Conservation (phyloP, 2,329 filamentous ascomycete genomes). For the Polychaeton citri region DNA sequence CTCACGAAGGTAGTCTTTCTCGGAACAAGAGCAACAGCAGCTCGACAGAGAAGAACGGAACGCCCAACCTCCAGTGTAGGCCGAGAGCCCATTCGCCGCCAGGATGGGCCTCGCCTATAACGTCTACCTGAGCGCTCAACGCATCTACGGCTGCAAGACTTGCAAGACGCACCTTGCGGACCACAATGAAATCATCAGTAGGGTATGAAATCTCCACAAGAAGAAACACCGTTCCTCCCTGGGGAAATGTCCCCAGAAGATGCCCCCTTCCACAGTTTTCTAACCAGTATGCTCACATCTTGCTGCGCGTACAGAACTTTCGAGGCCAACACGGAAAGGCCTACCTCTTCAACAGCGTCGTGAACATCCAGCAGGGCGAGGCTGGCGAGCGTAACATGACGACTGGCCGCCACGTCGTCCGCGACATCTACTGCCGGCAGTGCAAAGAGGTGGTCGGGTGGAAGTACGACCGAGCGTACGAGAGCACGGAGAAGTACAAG, state of each 20-base stretch:
- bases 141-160: constrained; percentile 71
- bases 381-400: constrained; percentile 97
- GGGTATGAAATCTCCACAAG: too few species aligned
- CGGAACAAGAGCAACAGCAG: too few species aligned
- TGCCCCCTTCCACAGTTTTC: constrained; percentile 3
- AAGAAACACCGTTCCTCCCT: background rate
- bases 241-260: constrained; percentile 1
- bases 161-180: constrained; percentile 95
- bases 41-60: too few species aligned
- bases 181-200: constrained; percentile 89
- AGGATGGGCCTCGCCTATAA: constrained; percentile 27
- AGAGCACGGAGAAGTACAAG: constrained; percentile 90
- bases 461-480: constrained; percentile 98
- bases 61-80: constrained; percentile 3
- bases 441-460: constrained; percentile 90
- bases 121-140: constrained; percentile 57
- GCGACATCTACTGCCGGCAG: constrained; percentile 82
- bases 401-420: constrained; percentile 83
- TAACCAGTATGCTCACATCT: too few species aligned
- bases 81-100: constrained; percentile 5
- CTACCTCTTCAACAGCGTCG: constrained; percentile 86
- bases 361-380: constrained; percentile 75
- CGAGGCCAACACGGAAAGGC: constrained; percentile 96
- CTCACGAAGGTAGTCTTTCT: too few species aligned
- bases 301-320: constrained; percentile 59